Evolutionary conservation across 228 moss, liverwort and hornwort genomes (phyloP).

Genomic region (Sphagnum fallax): DNA sequence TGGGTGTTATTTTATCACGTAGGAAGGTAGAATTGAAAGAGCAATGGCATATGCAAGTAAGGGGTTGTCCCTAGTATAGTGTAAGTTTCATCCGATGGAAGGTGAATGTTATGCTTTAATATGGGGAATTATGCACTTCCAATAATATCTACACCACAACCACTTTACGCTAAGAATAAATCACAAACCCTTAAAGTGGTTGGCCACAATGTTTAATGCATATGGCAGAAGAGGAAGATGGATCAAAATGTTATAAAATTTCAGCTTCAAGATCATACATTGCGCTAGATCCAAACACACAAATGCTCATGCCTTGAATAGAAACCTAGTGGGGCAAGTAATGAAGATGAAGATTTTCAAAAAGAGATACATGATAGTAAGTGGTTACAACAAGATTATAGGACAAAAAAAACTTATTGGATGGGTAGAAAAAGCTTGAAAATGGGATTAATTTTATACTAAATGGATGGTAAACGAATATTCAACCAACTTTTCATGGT

Average conservation of each 20-base stretch:
- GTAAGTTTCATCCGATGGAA: background rate
- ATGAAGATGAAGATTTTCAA: background rate
- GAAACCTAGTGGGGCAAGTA: background rate
- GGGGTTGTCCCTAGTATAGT: background rate
- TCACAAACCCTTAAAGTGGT: background rate
- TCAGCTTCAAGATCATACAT: background rate
- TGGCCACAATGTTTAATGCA: background rate
- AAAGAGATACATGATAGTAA: background rate
- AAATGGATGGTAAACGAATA: too few relatives aligned
- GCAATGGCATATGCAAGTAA: background rate
- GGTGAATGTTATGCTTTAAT: background rate
- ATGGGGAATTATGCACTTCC: background rate
- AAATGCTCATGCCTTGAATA: background rate
- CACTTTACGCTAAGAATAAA: background rate
- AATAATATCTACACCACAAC: background rate
- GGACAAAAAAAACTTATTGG: background rate
- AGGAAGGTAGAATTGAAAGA: background rate
- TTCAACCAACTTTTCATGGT: too few relatives aligned
- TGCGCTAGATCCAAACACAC: background rate
- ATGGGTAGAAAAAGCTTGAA: background rate
- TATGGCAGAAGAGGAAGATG: background rate
- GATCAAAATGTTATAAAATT: background rate
- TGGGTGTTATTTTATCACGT: background rate
- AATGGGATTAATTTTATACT: background rate
- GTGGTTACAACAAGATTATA: background rate